Percentiles rank a stretch among this genome's conserved stretches.
Conservation (phyloP, 1,139 yeast genomes). For the Saccharomyces hybrid region DNA sequence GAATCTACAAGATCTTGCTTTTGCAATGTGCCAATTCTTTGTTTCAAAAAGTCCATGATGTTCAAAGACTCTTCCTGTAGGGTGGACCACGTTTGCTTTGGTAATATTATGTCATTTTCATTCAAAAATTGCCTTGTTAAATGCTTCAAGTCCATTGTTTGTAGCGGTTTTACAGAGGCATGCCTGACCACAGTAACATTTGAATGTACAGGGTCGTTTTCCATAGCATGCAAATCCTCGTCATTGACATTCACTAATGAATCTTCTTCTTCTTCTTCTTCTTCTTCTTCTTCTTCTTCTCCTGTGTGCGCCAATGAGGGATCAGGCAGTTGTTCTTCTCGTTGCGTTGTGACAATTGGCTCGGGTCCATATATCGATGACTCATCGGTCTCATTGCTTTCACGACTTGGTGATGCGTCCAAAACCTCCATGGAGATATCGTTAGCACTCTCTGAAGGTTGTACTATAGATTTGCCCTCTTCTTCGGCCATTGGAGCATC, state of each 20-base stretch:
- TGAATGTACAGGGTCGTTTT: background rate
- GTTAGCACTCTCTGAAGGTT: background rate
- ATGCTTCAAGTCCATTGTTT: conserved; percentile 1
- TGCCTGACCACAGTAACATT: background rate
- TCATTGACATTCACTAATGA: background rate
- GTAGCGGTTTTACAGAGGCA: background rate
- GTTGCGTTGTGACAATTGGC: background rate
- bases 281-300: background rate
- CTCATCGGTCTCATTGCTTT: background rate
- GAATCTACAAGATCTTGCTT: background rate
- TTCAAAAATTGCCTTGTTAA: conserved; percentile 1
- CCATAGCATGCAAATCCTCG: background rate
- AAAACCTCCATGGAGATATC: background rate
- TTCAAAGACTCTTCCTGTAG: conserved; percentile 8
- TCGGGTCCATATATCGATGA: background rate
- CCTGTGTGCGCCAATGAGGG: no score
- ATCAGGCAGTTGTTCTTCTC: background rate
- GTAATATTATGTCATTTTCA: conserved; percentile 6
- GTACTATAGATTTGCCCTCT: background rate
- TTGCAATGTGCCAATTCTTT: background rate
- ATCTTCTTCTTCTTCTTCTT: background rate
- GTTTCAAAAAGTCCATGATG: conserved; percentile 1
- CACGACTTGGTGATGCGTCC: background rate
- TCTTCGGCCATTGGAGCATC: conserved; percentile 2
- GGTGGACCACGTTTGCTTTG: conserved; percentile 9